These are phyloP conservation scores for Lasiodiplodia theobromae DNA, from an alignment of 2,329 filamentous ascomycete genomes.

Conservation along the genomic window DNA sequence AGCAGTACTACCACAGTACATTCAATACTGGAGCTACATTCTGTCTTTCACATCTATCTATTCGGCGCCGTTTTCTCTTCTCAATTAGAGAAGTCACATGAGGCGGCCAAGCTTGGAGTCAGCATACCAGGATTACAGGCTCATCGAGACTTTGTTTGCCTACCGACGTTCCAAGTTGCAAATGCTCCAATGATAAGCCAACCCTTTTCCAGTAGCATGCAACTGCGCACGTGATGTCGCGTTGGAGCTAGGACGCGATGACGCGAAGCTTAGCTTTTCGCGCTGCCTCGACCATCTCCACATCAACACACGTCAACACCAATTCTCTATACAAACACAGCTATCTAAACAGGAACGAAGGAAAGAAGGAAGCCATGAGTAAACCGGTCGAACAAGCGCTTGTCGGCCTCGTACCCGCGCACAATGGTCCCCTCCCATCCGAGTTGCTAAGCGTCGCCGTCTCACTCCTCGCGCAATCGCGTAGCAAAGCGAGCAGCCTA, in stretches of 20 bases:
- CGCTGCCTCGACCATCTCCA: background rate
- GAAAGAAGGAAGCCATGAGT: constrained; percentile 61
- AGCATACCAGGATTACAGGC: no score
- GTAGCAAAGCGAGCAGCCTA: constrained; percentile 75
- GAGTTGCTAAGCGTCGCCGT: constrained; percentile 75
- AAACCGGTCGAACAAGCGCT: constrained; percentile 76
- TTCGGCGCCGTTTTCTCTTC: no score
- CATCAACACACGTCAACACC: background rate
- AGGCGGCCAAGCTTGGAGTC: no score
- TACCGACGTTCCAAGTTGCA: no score
- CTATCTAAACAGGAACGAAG: background rate
- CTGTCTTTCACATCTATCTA: no score
- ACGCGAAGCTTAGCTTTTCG: background rate
- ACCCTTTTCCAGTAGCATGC: background rate
- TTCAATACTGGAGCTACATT: no score
- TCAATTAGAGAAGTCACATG: no score
- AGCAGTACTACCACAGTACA: no score
- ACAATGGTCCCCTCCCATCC: constrained; percentile 70
- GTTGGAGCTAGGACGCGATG: background rate
- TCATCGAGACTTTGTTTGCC: no score
- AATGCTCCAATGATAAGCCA: no score
- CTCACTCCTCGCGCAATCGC: constrained; percentile 80
- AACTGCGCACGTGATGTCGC: background rate
- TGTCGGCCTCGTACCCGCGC: constrained; percentile 75
- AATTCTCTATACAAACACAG: background rate